These are phyloP conservation scores for Talaromyces albobiverticillius DNA, from an alignment of 2,329 filamentous ascomycete genomes.

Conservation along the genomic window DNA sequence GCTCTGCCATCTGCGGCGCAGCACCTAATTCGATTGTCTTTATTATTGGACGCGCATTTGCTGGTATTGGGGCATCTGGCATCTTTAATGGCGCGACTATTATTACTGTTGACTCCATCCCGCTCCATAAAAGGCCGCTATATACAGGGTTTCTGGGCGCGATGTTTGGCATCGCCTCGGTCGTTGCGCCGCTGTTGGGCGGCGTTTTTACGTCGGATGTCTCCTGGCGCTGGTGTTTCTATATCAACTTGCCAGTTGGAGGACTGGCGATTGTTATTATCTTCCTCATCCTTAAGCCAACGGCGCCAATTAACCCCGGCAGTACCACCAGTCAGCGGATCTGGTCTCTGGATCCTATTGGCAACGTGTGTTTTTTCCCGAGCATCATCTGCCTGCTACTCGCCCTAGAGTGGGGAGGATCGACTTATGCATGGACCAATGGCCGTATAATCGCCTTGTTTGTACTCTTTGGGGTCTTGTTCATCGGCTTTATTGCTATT, in stretches of 20 bases:
- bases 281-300: slow-evolving; percentile 26
- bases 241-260: slow-evolving; percentile 40
- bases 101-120: slow-evolving; percentile 14
- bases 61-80: slow-evolving; percentile 19
- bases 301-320: background rate
- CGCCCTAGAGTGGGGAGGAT: slow-evolving; percentile 16
- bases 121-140: slow-evolving; percentile 14
- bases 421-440: slow-evolving; percentile 29
- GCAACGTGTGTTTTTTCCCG: slow-evolving; percentile 5
- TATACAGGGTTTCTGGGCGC: slow-evolving; percentile 7
- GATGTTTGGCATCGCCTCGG: slow-evolving; percentile 1
- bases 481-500: slow-evolving; percentile 20
- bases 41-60: slow-evolving; percentile 21
- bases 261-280: slow-evolving; percentile 27
- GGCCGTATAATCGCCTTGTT: slow-evolving; percentile 46
- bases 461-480: slow-evolving; percentile 36
- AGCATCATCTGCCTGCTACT: slow-evolving; percentile 15
- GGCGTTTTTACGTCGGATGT: slow-evolving; percentile 40
- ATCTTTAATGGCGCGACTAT: slow-evolving; percentile 18
- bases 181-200: slow-evolving; percentile 40
- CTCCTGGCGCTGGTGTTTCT: slow-evolving; percentile 43
- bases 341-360: slow-evolving; percentile 14
- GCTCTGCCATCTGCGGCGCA: slow-evolving; percentile 23
- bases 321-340: slow-evolving; percentile 25
- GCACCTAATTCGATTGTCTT: slow-evolving; percentile 20